Conservation (phyloP, 129 eudicot genomes). For the Smallanthus sonchifolius region DNA sequence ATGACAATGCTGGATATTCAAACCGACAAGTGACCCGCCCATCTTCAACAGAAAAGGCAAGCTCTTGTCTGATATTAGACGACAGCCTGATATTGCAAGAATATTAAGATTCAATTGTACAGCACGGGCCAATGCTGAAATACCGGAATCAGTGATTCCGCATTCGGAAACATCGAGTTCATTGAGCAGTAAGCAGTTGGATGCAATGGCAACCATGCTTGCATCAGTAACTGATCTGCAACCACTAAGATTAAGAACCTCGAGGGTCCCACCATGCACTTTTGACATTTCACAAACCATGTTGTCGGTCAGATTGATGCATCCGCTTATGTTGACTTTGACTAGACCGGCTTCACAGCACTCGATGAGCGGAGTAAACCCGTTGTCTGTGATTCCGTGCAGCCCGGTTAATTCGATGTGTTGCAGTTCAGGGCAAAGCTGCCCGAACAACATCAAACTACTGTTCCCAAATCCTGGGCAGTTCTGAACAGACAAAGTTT, state of each 20-base stretch:
- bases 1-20: constrained; percentile 51
- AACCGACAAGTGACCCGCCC: constrained; percentile 50
- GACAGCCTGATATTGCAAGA: constrained; percentile 59
- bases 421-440: constrained; percentile 60
- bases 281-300: constrained; percentile 40
- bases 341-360: constrained; percentile 50
- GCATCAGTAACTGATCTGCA: constrained; percentile 57
- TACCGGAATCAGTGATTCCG: constrained; percentile 56
- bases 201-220: constrained; percentile 57
- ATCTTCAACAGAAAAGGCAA: constrained; percentile 40
- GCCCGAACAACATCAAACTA: constrained; percentile 53
- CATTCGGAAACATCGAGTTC: constrained; percentile 67
- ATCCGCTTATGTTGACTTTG: constrained; percentile 48
- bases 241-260: constrained; percentile 55
- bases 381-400: constrained; percentile 51
- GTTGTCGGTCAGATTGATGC: constrained; percentile 51
- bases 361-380: constrained; percentile 51
- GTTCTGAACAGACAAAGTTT: constrained; percentile 55
- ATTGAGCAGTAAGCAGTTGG: constrained; percentile 47
- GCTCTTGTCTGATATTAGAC: constrained; percentile 50
- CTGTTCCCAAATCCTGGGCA: constrained; percentile 75
- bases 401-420: constrained; percentile 56
- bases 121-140: constrained; percentile 58
- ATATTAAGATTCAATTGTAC: constrained; percentile 49
- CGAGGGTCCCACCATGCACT: constrained; percentile 67